Percentiles rank a stretch among this genome's conserved stretches.
phyloP scores from a whole-genome alignment of 257 asterid species.

The Primulina eburnea region DNA sequence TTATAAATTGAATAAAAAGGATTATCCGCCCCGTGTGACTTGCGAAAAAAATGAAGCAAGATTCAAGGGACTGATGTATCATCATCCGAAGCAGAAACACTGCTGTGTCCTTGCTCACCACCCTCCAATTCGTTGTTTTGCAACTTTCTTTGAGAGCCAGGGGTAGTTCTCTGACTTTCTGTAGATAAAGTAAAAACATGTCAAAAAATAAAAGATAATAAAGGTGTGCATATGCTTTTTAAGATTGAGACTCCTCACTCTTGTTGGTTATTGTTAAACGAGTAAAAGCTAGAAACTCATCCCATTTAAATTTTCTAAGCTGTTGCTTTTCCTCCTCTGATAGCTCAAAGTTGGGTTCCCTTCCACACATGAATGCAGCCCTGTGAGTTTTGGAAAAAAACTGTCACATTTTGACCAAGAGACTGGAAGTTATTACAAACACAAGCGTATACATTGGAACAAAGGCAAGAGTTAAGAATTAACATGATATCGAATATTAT shows the following conservation, averaged over 20 bases:
- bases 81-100: too few relatives aligned
- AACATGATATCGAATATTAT: too few relatives aligned
- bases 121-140: constrained; percentile 38
- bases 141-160: constrained; percentile 33
- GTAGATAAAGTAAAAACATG: constrained; percentile 16
- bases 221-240: background rate
- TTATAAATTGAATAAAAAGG: too few relatives aligned
- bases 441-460: background rate
- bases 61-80: too few relatives aligned
- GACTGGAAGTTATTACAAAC: too few relatives aligned
- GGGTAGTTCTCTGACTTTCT: constrained; percentile 46
- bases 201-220: too few relatives aligned
- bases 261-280: constrained; percentile 53
- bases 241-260: constrained; percentile 33
- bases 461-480: background rate
- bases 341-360: constrained; percentile 62
- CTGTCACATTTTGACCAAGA: background rate
- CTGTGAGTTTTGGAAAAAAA: constrained; percentile 25
- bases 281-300: constrained; percentile 57
- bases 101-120: too few relatives aligned
- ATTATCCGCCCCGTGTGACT: too few relatives aligned
- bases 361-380: constrained; percentile 67
- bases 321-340: constrained; percentile 58
- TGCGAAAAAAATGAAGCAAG: too few relatives aligned
- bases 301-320: constrained; percentile 56